Base-by-base conservation (phyloP, 2,329 filamentous ascomycete genomes). In the Arthrobotrys iridis region DNA sequence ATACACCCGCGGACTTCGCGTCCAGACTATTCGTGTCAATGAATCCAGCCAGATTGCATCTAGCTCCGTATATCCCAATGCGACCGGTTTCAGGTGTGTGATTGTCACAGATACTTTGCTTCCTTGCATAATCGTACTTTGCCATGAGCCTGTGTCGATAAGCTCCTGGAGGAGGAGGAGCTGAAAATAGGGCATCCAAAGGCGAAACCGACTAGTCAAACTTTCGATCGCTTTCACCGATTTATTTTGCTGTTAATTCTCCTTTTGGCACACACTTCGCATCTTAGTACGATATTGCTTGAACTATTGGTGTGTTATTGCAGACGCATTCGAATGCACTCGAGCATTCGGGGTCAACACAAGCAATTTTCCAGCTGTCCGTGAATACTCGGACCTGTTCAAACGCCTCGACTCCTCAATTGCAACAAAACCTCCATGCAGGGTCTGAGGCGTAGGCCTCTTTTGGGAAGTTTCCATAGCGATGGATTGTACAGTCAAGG, bases 201-300 rank as follows among this genome's bases (percentile, higher is more conserved):
- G 40, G 15, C 18, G 20, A 35, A 35, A 45, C 50, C 24, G 45
- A 30, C 33, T 55, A 70, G 65, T 52, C 52, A 55, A 70, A 62
- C 43, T 45, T 22, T 37, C 45, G 55, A 58, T 55, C 55, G 57
- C 33, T 70, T 48, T 70, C 55, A 55, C 65, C 57, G 57, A 59
- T 60, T 70, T 68, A 50, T 50, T 70, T 18, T 43, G 22, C 24
- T 48, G 24, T 62, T 70, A 70, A 70, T 70, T 70, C 65, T 62
- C 65, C 55, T 55, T 70, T 70, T 24, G 65, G 65, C 28, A 55
- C 40, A 52, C 64, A 35, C 43, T 18, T 30, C 24, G 24, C 15
- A 4, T 7, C 22, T 13, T 30, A 70, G 26, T 20, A 15, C 48
- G n/a, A 10, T 2, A 20, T 37, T 55, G 4, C 18, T 20, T 1